These are phyloP conservation scores for Oropetium thomaeum DNA, from an alignment of 176 grass and related monocot species.

Conservation along the genomic window DNA sequence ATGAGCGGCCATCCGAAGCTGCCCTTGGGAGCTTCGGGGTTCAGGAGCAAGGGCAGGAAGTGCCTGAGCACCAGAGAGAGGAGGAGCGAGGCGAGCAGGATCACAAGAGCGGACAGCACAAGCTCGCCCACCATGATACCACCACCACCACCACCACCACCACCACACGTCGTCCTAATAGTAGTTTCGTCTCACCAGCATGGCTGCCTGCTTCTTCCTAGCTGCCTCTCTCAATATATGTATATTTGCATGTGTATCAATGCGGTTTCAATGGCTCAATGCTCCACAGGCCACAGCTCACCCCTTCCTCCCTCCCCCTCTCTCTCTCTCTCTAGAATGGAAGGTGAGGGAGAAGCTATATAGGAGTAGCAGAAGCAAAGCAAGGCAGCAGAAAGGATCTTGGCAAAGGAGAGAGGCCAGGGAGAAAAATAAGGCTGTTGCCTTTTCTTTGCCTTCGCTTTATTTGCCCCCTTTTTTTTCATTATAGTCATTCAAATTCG, in stretches of 20 bases:
- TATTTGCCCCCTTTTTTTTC: conserved; percentile 1
- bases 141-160: not conserved
- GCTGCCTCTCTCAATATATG: conserved; percentile 3
- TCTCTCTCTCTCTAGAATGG: conserved; percentile 26
- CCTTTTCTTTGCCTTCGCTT: conserved; percentile 39
- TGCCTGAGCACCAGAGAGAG: conserved; percentile 51
- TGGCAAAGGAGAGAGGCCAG: conserved; percentile 12
- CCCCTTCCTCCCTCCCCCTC: not conserved
- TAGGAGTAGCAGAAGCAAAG: conserved; percentile 44
- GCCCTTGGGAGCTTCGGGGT: conserved; percentile 49
- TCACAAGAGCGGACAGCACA: conserved; percentile 35
- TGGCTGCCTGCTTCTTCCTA: not conserved
- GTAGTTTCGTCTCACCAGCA: conserved; percentile 39
- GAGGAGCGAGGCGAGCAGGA: conserved; percentile 44
- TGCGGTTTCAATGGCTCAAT: conserved; percentile 15
- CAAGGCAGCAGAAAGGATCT: conserved; percentile 38
- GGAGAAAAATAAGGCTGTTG: conserved; percentile 19
- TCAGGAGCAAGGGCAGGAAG: conserved; percentile 73
- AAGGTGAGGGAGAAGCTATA: conserved; percentile 40
- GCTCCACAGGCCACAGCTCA: conserved; percentile 18
- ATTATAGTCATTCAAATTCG: no score
- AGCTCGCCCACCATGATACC: conserved; percentile 53
- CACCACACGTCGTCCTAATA: not conserved
- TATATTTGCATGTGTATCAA: not conserved
- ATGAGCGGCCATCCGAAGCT: conserved; percentile 86